phyloP scores from a whole-genome alignment of 2,329 filamentous ascomycete species.

The Hirsutella rhossiliensis region DNA sequence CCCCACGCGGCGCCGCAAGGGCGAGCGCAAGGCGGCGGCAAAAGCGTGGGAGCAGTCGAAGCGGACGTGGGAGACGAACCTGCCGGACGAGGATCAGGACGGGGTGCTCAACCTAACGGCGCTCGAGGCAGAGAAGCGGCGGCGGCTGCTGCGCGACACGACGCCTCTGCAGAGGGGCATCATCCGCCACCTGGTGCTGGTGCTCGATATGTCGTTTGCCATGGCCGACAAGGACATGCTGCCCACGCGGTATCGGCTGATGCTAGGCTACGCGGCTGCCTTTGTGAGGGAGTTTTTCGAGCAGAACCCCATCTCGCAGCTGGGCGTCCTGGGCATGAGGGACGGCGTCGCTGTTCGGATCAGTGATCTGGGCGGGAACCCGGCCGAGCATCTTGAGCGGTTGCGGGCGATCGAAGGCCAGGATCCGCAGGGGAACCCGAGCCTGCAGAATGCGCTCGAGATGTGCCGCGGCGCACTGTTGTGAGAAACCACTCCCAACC shows the following conservation, averaged over 20 bases:
- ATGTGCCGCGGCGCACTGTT: constrained; percentile 90
- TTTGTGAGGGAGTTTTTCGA: constrained; percentile 96
- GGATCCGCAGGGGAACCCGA: constrained; percentile 64
- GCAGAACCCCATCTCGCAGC: constrained; percentile 94
- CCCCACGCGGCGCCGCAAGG: constrained; percentile 14
- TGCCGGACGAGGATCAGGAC: constrained; percentile 59
- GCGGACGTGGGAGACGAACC: constrained; percentile 59
- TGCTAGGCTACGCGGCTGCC: constrained; percentile 68
- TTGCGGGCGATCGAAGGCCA: constrained; percentile 54
- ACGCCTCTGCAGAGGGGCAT: constrained; percentile 93
- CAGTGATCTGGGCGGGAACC: constrained; percentile 85
- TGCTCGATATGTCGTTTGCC: constrained; percentile 83
- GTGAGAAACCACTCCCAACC: too few species aligned
- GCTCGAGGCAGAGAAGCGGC: constrained; percentile 71
- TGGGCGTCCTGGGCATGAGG: constrained; percentile 85
- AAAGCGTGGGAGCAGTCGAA: constrained; percentile 57
- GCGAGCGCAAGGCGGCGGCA: constrained; percentile 25
- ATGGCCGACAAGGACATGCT: constrained; percentile 94
- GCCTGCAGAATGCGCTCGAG: constrained; percentile 88
- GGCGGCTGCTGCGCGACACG: constrained; percentile 77
- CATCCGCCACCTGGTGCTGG: constrained; percentile 86
- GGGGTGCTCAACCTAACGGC: constrained; percentile 68
- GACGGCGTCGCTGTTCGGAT: constrained; percentile 80
- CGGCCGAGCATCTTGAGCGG: constrained; percentile 71
- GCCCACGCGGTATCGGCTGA: constrained; percentile 74